Conservation (phyloP, 2,329 filamentous ascomycete genomes). For the Knoxdaviesia capensis region DNA sequence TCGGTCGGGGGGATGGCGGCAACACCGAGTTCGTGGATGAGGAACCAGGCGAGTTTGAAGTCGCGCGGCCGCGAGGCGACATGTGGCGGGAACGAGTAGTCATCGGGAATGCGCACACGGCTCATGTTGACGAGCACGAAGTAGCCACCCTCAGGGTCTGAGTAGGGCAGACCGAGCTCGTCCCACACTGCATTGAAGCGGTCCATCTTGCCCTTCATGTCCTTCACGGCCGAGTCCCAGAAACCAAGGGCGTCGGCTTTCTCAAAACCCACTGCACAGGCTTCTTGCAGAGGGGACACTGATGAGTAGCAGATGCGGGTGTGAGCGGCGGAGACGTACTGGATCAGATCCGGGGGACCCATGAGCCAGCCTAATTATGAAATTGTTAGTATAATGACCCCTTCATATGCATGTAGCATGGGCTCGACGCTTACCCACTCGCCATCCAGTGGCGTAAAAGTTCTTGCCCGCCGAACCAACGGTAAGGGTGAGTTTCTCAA, state of each 20-base stretch:
- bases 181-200: slow-evolving; percentile 68
- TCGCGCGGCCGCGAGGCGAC: slow-evolving; percentile 74
- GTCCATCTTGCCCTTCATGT: slow-evolving; percentile 81
- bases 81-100: slow-evolving; percentile 77
- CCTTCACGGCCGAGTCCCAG: slow-evolving; percentile 63
- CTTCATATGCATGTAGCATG: not conserved
- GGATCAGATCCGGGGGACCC: slow-evolving; percentile 70
- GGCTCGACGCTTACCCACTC: slow-evolving; percentile 36
- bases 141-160: slow-evolving; percentile 88
- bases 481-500: slow-evolving; percentile 73
- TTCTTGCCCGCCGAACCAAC: slow-evolving; percentile 95
- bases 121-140: slow-evolving; percentile 90
- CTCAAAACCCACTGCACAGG: slow-evolving; percentile 84
- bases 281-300: slow-evolving; percentile 85
- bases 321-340: slow-evolving; percentile 81
- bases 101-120: slow-evolving; percentile 64
- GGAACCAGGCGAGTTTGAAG: slow-evolving; percentile 89
- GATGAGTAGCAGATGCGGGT: slow-evolving; percentile 92
- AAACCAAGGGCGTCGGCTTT: slow-evolving; percentile 69
- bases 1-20: slow-evolving; percentile 93
- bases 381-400: not conserved
- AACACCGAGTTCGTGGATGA: slow-evolving; percentile 90
- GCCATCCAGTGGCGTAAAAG: slow-evolving; percentile 96
- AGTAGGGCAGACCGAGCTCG: slow-evolving; percentile 62
- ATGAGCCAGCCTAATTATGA: slow-evolving; percentile 54